Percentiles rank a stretch among this genome's conserved stretches.
Conservation (phyloP, 495 filamentous ascomycete species). For the Aspergillus homomorphus region DNA sequence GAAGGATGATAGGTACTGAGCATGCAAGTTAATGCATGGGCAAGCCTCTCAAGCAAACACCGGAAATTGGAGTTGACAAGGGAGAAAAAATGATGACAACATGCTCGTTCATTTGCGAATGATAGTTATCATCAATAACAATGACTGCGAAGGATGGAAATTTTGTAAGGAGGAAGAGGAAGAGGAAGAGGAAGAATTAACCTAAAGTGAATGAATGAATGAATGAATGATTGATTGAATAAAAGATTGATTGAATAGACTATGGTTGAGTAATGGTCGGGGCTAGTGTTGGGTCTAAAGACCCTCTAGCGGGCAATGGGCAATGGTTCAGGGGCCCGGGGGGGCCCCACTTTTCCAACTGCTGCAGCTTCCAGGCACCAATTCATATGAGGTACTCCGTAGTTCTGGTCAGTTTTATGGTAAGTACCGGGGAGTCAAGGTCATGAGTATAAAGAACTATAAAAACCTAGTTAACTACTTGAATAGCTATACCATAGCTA, state of each 20-base stretch:
- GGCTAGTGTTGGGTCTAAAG: no score
- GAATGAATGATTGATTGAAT: no score
- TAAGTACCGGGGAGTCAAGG: no score
- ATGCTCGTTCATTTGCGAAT: background rate
- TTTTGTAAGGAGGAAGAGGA: conserved; percentile 5
- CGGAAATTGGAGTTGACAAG: background rate
- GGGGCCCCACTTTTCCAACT: no score
- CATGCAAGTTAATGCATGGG: background rate
- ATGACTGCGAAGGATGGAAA: conserved; percentile 5
- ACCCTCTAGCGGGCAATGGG: no score
- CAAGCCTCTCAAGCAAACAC: background rate
- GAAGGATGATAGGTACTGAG: background rate
- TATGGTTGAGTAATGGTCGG: background rate
- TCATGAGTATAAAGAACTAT: no score
- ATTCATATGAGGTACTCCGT: no score
- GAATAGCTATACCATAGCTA: no score
- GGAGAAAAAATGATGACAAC: background rate
- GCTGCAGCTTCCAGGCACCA: no score
- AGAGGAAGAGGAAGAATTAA: conserved; percentile 1
- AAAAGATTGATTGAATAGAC: background rate
- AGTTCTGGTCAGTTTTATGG: no score
- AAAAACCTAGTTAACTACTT: no score
- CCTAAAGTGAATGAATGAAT: background rate
- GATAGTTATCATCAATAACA: conserved; percentile 1
- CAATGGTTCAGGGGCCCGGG: no score